Base-by-base conservation (phyloP, 164 flowering plant species). In the Taxillus chinensis region DNA sequence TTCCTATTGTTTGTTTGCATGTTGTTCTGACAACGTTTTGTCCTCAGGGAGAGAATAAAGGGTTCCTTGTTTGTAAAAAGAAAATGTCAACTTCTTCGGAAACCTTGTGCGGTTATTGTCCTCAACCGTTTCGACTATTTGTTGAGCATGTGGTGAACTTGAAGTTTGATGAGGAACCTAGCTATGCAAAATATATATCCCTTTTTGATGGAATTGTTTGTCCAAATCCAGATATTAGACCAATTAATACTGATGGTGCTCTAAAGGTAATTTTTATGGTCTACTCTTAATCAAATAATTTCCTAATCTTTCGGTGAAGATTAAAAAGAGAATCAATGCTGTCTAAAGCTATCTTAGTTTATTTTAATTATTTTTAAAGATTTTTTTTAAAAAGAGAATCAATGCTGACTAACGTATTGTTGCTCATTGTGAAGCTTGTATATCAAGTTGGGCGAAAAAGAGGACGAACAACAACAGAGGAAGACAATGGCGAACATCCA, bases 31-130 rank as follows among this genome's bases (percentile, higher is more conserved):
- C 49, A 38, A 41, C n/a, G 16, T 15, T 67, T 52, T 45, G 40
- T 63, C 55, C 13, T n/a, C 69, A 92, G 98, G 98, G 98, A 55
- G 98, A 90, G 67, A 90, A 87, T 66, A 92, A 90, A 77, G 89
- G 93, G 5, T 92, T 86, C 64, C 86, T 87, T 64, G 98, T 92
- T 7, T 87, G 93, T 77, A 89, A 92, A 71, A 89, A 89, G 77
- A 92, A 92, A 78, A 89, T 92, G 96, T 85, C 88, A 45, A 92
- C 90, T 46, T 85, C 96, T 61, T 85, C 98, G 43, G 97, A 86
- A 67, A 58, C 82, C 5, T 67, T 90, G 14, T 90, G 98, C 66
- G 81, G 85, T 75, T 82, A 80, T 65, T 88, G 95, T 55, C 98
- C 98, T 51, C 79, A 71, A 41, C 96, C 97, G 64, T 92, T 92